These are phyloP conservation scores for Myriosclerotinia curreyana DNA, from an alignment of 2,329 filamentous ascomycete species.

Conservation along the genomic window DNA sequence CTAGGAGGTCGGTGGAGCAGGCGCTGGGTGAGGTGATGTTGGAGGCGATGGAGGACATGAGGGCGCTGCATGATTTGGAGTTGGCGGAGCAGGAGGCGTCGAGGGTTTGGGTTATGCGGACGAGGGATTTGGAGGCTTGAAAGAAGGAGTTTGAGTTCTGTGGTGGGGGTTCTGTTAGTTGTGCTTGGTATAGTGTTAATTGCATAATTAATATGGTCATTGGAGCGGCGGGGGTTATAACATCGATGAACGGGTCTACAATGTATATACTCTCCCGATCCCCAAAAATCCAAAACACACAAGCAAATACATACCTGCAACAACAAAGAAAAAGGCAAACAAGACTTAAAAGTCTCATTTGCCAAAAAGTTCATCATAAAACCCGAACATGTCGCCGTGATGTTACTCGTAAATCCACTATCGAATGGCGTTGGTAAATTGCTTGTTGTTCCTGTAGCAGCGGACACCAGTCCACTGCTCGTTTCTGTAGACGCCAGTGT, in stretches of 20 bases:
- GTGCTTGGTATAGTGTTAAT: conserved; percentile 50
- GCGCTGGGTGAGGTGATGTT: conserved; percentile 60
- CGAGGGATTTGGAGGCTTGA: conserved; percentile 66
- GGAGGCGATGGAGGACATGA: conserved; percentile 62
- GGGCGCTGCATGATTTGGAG: conserved; percentile 59
- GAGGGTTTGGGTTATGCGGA: conserved; percentile 72
- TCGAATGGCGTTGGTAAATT: conserved; percentile 66
- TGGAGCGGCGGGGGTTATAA: no score
- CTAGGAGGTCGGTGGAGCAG: conserved; percentile 69
- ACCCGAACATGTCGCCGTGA: conserved; percentile 44
- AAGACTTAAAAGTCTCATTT: conserved; percentile 45
- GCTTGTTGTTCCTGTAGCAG: conserved; percentile 33
- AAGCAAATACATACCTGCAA: conserved; percentile 58
- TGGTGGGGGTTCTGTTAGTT: not conserved
- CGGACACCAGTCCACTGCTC: conserved; percentile 27
- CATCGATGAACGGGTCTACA: not conserved
- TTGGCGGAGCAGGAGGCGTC: conserved; percentile 74
- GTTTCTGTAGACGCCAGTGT: conserved; percentile 24
- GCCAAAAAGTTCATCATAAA: conserved; percentile 37
- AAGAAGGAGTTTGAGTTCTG: conserved; percentile 86
- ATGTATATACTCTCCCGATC: not conserved
- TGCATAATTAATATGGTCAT: not conserved
- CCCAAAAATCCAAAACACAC: not conserved
- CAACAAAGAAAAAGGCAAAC: conserved; percentile 81
- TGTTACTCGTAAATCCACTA: conserved; percentile 59